Conservation (phyloP, 1,139 yeast genomes). For the Kodamaea arcana region DNA sequence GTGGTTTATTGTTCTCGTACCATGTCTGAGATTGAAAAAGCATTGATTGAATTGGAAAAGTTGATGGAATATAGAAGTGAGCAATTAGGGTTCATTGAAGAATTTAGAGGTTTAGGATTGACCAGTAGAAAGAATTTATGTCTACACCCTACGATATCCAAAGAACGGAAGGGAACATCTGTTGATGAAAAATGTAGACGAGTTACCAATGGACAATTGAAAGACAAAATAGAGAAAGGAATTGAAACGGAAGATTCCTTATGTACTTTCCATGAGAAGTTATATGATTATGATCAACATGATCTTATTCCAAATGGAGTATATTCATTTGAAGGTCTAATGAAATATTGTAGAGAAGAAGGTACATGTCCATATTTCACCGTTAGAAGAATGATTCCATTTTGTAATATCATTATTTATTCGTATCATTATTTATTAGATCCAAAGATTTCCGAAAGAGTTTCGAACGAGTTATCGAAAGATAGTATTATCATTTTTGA, state of each 20-base stretch:
- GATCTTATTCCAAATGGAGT: slow-evolving; percentile 90
- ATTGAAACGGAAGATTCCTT: slow-evolving; percentile 26
- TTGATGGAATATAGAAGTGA: slow-evolving; percentile 82
- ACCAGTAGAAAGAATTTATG: slow-evolving; percentile 93
- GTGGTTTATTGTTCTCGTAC: slow-evolving; percentile 98
- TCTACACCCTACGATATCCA: slow-evolving; percentile 80
- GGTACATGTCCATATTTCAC: slow-evolving; percentile 95
- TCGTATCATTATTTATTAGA: slow-evolving; percentile 94
- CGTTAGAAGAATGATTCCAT: slow-evolving; percentile 95
- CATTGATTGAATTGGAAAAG: slow-evolving; percentile 85
- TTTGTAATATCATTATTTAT: slow-evolving; percentile 90
- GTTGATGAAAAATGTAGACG: slow-evolving; percentile 97
- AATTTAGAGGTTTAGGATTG: slow-evolving; percentile 88
- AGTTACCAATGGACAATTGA: slow-evolving; percentile 87
- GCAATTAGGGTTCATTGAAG: slow-evolving; percentile 80
- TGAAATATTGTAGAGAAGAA: slow-evolving; percentile 69
- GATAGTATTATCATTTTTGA: slow-evolving; percentile 94
- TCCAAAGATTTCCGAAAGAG: slow-evolving; percentile 96
- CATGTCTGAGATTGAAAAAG: slow-evolving; percentile 98
- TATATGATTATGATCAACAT: slow-evolving; percentile 81
- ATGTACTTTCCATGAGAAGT: slow-evolving; percentile 87
- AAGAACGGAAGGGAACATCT: slow-evolving; percentile 86
- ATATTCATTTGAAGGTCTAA: slow-evolving; percentile 81
- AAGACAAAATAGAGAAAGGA: slow-evolving; percentile 54
- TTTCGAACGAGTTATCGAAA: slow-evolving; percentile 84